Evolutionary conservation across 352 stramenopile genomes (phyloP), one percentile per base, ranked within the genome.

Genomic region (Globisporangium heterothallicum): DNA sequence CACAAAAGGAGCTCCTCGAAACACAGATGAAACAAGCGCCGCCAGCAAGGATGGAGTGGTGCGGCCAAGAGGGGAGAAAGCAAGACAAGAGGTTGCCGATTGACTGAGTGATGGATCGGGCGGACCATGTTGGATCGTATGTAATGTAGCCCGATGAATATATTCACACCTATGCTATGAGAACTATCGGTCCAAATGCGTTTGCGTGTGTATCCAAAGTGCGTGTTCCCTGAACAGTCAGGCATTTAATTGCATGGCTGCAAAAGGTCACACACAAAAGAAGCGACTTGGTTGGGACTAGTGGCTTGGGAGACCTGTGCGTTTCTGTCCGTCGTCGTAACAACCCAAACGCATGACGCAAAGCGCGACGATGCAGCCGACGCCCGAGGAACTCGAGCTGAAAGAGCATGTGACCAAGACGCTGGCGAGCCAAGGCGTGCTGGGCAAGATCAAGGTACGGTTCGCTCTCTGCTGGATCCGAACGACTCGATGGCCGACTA

Each of bases 361-460:
- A n/a, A n/a, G n/a, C n/a, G n/a, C n/a, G n/a, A n/a, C 64, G 7
- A 46, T 68, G 46, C 53, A 70, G 26, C 54, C 62, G 12, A 83
- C 67, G 8, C 53, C 56, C 6, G 79, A 88, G 19, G 71, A 89
- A 61, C 41, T 81, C 35, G 74, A 64, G 45, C 62, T 94, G 16
- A 88, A 88, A 60, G 58, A 82, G 8, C 70, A 82, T 24, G 70
- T 92, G 19, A 73, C 72, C 1, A 70, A 78, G 45, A 51, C 67
- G 34, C 65, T 91, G 5, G 65, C 71, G 52, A 69, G 34, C 18
- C 72, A 87, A 50, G 81, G 84, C n/a, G 69, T 92, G 13, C 51
- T 94, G 19, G 64, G 58, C 34, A 86, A 86, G 53, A 64, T 94
- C 52, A 91, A 89, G 72, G 74, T 82, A 46, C 13, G 47, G 12